phyloP scores from a whole-genome alignment of 2,329 filamentous ascomycete species.

The Colletotrichum trifolii region DNA sequence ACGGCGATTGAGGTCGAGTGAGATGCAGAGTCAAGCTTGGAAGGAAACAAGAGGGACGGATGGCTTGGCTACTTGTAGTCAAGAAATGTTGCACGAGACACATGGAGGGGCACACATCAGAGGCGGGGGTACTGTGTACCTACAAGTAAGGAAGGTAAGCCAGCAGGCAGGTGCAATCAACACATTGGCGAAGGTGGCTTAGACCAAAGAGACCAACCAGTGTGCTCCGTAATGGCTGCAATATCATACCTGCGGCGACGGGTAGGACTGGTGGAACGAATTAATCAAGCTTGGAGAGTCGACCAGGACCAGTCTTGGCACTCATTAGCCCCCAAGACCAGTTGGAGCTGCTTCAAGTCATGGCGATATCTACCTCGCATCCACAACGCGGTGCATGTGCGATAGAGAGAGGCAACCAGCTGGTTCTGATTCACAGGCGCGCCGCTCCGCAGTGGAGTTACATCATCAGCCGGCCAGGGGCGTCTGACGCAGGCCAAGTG shows the following conservation, averaged over 20 bases:
- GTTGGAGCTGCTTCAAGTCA: neutral
- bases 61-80: constrained; percentile 32
- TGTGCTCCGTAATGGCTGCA: no score
- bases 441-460: constrained; percentile 26
- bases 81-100: constrained; percentile 17
- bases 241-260: no score
- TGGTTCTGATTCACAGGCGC: neutral
- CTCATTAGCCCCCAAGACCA: neutral
- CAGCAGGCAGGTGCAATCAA: no score
- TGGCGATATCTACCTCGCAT: no score
- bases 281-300: no score
- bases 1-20: neutral
- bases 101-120: constrained; percentile 21
- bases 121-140: constrained; percentile 16
- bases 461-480: constrained; percentile 33
- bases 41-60: constrained; percentile 5
- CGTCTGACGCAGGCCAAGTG: constrained; percentile 37
- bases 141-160: no score
- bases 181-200: constrained; percentile 16
- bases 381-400: no score
- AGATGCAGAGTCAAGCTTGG: neutral
- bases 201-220: neutral
- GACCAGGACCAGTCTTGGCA: constrained; percentile 21
- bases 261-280: no score
- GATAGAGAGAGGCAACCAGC: neutral